Evolutionary conservation across 2,329 filamentous ascomycete species (phyloP).

Genomic region (Colletotrichum coccodes): DNA sequence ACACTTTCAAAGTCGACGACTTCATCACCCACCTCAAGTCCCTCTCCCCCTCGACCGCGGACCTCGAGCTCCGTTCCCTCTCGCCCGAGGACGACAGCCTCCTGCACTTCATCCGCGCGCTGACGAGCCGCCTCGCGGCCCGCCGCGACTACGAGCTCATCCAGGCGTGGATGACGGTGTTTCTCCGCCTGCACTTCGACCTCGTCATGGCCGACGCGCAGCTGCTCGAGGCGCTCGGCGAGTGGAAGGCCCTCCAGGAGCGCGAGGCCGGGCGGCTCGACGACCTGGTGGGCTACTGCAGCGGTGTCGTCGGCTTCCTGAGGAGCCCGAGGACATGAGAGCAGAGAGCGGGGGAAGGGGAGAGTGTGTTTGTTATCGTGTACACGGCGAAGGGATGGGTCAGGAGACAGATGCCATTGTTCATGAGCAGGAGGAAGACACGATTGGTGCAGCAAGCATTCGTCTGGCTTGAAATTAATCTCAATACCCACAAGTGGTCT

Average conservation of each 20-base stretch:
- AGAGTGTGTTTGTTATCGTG: neutral
- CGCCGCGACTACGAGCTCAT: slow-evolving; percentile 91
- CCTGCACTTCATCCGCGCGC: slow-evolving; percentile 80
- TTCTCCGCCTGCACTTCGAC: slow-evolving; percentile 81
- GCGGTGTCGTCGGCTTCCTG: slow-evolving; percentile 86
- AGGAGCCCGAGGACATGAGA: slow-evolving; percentile 66
- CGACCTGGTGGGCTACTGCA: slow-evolving; percentile 85
- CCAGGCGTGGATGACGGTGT: slow-evolving; percentile 98
- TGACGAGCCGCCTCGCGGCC: slow-evolving; percentile 75
- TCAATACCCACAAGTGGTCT: neutral
- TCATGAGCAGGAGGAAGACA: neutral
- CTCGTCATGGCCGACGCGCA: slow-evolving; percentile 59
- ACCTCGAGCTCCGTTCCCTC: slow-evolving; percentile 90
- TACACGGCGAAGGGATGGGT: neutral
- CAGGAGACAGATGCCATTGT: neutral
- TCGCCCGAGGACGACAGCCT: slow-evolving; percentile 74
- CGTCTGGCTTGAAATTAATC: neutral
- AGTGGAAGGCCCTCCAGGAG: slow-evolving; percentile 80
- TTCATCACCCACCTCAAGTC: slow-evolving; percentile 84
- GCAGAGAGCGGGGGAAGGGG: neutral
- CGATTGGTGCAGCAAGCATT: neutral
- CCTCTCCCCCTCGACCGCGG: slow-evolving; percentile 85
- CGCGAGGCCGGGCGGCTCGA: slow-evolving; percentile 77
- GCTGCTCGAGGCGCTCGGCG: slow-evolving; percentile 68
- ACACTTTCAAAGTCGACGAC: slow-evolving; percentile 58